These are phyloP conservation scores for Heimioporus sp. DNA, from an alignment of 768 basidiomycete genomes.

Conservation along the genomic window DNA sequence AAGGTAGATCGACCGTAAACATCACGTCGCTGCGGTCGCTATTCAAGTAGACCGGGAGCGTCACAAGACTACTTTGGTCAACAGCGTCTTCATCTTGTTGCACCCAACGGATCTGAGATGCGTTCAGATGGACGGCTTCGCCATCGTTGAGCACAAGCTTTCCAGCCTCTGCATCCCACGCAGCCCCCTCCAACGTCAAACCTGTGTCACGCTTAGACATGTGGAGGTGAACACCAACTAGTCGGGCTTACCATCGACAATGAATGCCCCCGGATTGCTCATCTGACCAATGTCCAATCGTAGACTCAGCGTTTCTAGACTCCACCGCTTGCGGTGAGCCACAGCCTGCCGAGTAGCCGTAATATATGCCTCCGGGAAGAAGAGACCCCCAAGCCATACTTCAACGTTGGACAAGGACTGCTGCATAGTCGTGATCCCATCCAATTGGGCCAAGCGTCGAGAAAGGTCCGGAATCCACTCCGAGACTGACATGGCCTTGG, in stretches of 20 bases:
- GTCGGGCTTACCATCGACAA: conserved; percentile 75
- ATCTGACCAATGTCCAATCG: conserved; percentile 80
- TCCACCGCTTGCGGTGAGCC: conserved; percentile 90
- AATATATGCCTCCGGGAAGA: conserved; percentile 96
- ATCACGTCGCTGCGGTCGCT: conserved; percentile 84
- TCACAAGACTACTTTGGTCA: conserved; percentile 49
- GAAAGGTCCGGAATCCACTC: conserved; percentile 85
- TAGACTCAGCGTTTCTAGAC: conserved; percentile 83
- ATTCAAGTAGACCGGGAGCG: conserved; percentile 92
- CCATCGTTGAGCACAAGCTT: conserved; percentile 83
- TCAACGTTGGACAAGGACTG: conserved; percentile 67
- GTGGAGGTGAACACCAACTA: neutral
- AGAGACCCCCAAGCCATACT: conserved; percentile 92
- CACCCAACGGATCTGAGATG: conserved; percentile 88
- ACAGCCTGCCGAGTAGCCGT: conserved; percentile 96
- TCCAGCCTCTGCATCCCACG: conserved; percentile 55
- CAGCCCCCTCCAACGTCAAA: conserved; percentile 82
- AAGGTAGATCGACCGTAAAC: conserved; percentile 85
- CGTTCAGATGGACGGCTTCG: conserved; percentile 69
- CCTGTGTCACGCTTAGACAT: conserved; percentile 44
- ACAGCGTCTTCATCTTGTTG: conserved; percentile 46
- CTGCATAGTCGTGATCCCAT: conserved; percentile 51
- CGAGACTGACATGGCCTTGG: conserved; percentile 75
- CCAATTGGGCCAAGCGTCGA: conserved; percentile 80
- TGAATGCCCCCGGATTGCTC: conserved; percentile 76